Evolutionary conservation across 805 yeast genomes (phyloP).

Genomic region (Hanseniaspora pseudoguilliermondii): DNA sequence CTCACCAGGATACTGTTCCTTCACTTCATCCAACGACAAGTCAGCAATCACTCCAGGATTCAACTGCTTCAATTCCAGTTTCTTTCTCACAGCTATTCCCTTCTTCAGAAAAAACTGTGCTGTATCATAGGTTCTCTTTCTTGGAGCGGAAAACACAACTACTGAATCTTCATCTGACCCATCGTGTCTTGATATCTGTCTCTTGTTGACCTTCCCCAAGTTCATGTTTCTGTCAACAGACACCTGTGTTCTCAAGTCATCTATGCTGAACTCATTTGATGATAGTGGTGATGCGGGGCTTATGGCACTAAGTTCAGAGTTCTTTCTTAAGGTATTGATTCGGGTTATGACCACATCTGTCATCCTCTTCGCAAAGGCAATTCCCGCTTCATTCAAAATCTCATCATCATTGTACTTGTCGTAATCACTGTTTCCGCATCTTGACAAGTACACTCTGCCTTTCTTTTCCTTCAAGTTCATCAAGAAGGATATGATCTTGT

Average conservation of each 20-base stretch:
- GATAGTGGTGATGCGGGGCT: not conserved
- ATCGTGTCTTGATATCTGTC: slow-evolving; percentile 37
- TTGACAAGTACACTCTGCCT: slow-evolving; percentile 87
- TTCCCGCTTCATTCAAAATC: slow-evolving; percentile 63
- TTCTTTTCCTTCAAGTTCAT: slow-evolving; percentile 80
- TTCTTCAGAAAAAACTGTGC: slow-evolving; percentile 52
- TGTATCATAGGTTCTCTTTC: slow-evolving; percentile 71
- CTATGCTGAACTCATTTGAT: not conserved
- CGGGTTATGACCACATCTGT: slow-evolving; percentile 40
- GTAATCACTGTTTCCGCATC: slow-evolving; percentile 45
- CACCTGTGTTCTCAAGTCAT: slow-evolving; percentile 5
- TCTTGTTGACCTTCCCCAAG: slow-evolving; percentile 20
- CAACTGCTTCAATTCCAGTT: slow-evolving; percentile 74
- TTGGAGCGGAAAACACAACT: slow-evolving; percentile 91
- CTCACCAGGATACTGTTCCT: slow-evolving; percentile 52
- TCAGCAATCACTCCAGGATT: slow-evolving; percentile 83
- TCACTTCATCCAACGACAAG: slow-evolving; percentile 47
- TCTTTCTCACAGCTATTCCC: slow-evolving; percentile 55
- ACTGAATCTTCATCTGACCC: slow-evolving; percentile 49
- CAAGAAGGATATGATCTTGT: slow-evolving; percentile 80
- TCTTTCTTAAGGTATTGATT: slow-evolving; percentile 22
- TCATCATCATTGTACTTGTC: slow-evolving; percentile 65
- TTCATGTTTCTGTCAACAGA: slow-evolving; percentile 20
- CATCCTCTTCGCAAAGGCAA: slow-evolving; percentile 50
- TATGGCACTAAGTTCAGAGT: slow-evolving; percentile 3